phyloP scores from a whole-genome alignment of 805 yeast species.

The Candida fluviatilis region DNA sequence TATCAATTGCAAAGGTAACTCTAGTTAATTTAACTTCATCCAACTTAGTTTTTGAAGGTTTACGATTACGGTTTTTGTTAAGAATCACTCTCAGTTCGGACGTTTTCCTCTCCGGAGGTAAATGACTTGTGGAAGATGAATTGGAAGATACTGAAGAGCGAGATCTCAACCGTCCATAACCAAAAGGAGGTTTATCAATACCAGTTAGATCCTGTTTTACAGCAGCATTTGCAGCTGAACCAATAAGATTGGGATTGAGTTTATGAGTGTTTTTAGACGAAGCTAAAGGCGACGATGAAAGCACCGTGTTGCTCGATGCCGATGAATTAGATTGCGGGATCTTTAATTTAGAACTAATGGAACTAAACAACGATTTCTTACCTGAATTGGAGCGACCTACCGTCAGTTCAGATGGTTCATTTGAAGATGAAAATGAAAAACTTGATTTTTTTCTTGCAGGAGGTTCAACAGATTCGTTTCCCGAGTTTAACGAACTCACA shows the following conservation, averaged over 20 bases:
- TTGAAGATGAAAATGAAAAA: background rate
- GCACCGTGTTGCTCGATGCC: background rate
- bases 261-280: background rate
- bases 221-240: background rate
- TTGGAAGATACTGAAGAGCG: constrained; percentile 8
- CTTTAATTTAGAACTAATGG: constrained; percentile 39
- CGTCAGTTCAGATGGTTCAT: no score
- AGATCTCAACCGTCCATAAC: constrained; percentile 11
- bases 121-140: constrained; percentile 7
- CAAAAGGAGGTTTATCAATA: constrained; percentile 22
- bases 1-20: constrained; percentile 75
- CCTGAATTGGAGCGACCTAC: constrained; percentile 15
- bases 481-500: constrained; percentile 6
- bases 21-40: constrained; percentile 45
- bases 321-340: constrained; percentile 10
- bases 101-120: constrained; percentile 1
- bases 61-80: constrained; percentile 43
- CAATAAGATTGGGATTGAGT: constrained; percentile 5
- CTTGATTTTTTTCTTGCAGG: background rate
- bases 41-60: constrained; percentile 27
- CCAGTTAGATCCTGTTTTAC: constrained; percentile 15
- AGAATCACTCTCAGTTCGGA: constrained; percentile 27
- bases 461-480: constrained; percentile 6
- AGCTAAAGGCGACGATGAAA: background rate
- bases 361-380: constrained; percentile 29